Conservation (phyloP, 768 basidiomycete genomes). For the Myochromella boudieri region DNA sequence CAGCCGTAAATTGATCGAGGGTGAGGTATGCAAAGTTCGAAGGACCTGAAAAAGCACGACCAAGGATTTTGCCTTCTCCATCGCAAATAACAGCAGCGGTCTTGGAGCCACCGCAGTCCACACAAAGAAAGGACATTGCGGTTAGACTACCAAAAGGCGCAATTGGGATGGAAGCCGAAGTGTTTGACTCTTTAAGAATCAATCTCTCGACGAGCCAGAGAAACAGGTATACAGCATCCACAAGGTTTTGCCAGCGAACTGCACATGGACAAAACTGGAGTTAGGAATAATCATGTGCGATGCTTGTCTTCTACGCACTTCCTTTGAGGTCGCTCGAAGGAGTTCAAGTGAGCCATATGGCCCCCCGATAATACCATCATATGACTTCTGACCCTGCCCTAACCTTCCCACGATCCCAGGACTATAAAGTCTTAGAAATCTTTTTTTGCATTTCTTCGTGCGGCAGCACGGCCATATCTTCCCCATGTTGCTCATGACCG, state of each 20-base stretch:
- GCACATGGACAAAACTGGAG: neutral
- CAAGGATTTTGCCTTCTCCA: constrained; percentile 55
- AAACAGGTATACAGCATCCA: too few species aligned
- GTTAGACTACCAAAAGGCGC: neutral
- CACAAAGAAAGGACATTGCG: constrained; percentile 69
- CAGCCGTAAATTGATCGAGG: constrained; percentile 53
- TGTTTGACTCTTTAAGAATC: too few species aligned
- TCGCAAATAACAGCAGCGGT: constrained; percentile 74
- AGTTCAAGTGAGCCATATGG: neutral
- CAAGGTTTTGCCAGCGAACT: too few species aligned
- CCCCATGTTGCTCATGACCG: constrained; percentile 91
- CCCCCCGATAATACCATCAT: neutral
- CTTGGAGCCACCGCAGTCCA: constrained; percentile 90
- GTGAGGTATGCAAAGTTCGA: constrained; percentile 87
- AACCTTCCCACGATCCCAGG: constrained; percentile 34
- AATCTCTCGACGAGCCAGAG: too few species aligned
- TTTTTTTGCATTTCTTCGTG: constrained; percentile 46
- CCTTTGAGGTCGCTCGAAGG: neutral
- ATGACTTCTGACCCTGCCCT: constrained; percentile 31
- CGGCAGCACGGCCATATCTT: constrained; percentile 81
- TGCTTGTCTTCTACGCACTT: neutral
- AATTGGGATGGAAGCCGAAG: neutral
- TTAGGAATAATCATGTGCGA: neutral
- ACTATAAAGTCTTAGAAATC: constrained; percentile 8
- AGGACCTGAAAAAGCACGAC: constrained; percentile 69